Evolutionary conservation across 352 stramenopile genomes (phyloP), one percentile per base, ranked within the genome.

Genomic region (Pythium guiyangense): DNA sequence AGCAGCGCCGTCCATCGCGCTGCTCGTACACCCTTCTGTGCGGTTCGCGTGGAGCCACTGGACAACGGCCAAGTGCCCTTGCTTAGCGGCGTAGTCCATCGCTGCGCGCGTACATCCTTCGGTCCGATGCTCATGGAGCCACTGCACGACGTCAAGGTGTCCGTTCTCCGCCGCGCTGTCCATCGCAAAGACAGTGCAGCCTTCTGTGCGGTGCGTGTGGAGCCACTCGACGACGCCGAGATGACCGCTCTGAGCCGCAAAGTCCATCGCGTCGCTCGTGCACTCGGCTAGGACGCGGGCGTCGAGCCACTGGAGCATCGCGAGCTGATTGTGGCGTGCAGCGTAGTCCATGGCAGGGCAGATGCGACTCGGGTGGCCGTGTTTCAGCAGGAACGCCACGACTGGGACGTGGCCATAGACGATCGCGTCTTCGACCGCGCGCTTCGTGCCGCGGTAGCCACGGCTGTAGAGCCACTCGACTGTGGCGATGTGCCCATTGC

Each of bases 201-300:
- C 54, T n/a, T 60, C 54, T 6, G 22, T 58, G 6, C 77, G 71
- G 47, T 88, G 60, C 31, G 57, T 40, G 48, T 88, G 74, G 4
- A 87, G 53, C 77, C 77, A 90, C 62, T 85, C 50, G n/a, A 83
- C 66, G 37, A 81, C 68, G 0, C n/a, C n/a, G 6, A 77, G 50
- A 53, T 83, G 68, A 2, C 70, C 70, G 49, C 77, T 83, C 64
- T 78, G 44, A 3, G 54, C 54, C 3, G 54, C 54, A 35, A 47
- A 48, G 26, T 60, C 54, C 54, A 60, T 60, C 34, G 54, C 54
- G 53, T 59, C 53, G 34, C 34, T 52, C 31, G 53, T 59, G 45
- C 53, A 51, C 44, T 52, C 44, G 10, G 53, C 53, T 15, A 59
- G 14, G 44, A 52, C 25, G 53, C n/a, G 52, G 29, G 34, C 44